phyloP scores from a whole-genome alignment of 2,329 filamentous ascomycete genomes.

The Bipolaris cookei region DNA sequence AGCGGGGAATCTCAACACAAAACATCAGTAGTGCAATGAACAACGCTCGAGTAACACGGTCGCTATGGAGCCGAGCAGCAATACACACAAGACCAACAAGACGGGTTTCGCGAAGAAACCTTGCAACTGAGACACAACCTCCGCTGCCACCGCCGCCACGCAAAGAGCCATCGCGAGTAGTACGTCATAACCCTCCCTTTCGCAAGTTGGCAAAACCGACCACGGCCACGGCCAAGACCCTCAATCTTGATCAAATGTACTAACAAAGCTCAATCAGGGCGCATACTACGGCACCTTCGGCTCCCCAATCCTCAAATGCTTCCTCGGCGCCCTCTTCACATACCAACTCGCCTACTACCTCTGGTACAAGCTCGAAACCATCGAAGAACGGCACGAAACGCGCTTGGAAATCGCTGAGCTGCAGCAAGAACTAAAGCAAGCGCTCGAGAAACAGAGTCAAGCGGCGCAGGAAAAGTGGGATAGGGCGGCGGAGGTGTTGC shows the following conservation, averaged over 20 bases:
- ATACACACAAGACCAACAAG: slow-evolving; percentile 5
- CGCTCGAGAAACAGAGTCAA: slow-evolving; percentile 25
- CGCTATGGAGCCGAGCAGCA: slow-evolving; percentile 5
- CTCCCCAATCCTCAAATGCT: slow-evolving; percentile 73
- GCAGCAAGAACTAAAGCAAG: slow-evolving; percentile 32
- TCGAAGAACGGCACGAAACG: slow-evolving; percentile 68
- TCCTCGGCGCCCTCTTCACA: slow-evolving; percentile 75
- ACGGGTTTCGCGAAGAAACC: slow-evolving; percentile 18
- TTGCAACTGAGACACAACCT: slow-evolving; percentile 26
- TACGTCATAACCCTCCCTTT: slow-evolving; percentile 17
- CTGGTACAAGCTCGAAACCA: slow-evolving; percentile 76
- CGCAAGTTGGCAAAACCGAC: too few species aligned
- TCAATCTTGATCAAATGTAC: background rate
- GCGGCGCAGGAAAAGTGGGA: slow-evolving; percentile 13
- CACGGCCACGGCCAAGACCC: too few species aligned
- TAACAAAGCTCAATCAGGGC: slow-evolving; percentile 34
- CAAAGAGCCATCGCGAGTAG: slow-evolving; percentile 30
- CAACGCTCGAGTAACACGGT: slow-evolving; percentile 17
- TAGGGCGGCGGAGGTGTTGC: slow-evolving; percentile 14
- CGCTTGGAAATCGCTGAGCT: slow-evolving; percentile 28
- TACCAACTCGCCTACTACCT: slow-evolving; percentile 79
- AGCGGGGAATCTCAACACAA: background rate
- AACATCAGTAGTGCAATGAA: slow-evolving; percentile 21
- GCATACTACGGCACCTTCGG: slow-evolving; percentile 78
- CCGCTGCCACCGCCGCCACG: slow-evolving; percentile 18